Percentiles rank a stretch among this genome's conserved stretches.
phyloP scores from a whole-genome alignment of 345 rosid species.

The Lepidium sativum region DNA sequence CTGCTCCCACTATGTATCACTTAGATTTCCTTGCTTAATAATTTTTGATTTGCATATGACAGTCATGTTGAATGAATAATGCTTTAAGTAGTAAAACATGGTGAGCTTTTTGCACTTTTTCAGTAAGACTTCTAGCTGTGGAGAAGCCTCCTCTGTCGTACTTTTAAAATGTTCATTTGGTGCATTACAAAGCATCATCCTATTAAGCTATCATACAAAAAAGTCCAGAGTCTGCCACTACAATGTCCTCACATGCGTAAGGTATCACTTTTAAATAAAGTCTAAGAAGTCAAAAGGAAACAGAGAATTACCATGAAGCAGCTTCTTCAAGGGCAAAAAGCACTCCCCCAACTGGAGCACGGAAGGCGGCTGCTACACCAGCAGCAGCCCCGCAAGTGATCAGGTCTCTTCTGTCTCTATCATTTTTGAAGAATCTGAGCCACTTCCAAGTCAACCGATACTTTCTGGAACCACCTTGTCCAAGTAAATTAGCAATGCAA shows the following conservation, averaged over 20 bases:
- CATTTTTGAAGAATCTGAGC: constrained; percentile 88
- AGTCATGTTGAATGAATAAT: background rate
- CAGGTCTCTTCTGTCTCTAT: constrained; percentile 77
- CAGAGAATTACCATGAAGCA: constrained; percentile 74
- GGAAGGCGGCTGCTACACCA: constrained; percentile 97
- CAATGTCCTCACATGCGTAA: too few species aligned
- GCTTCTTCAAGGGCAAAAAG: constrained; percentile 97
- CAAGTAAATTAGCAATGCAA: constrained; percentile 84
- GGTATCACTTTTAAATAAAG: too few species aligned
- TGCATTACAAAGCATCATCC: too few species aligned
- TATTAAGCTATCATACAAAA: too few species aligned
- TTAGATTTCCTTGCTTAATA: background rate
- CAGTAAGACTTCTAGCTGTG: background rate
- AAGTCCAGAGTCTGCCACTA: too few species aligned
- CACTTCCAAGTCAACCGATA: constrained; percentile 85
- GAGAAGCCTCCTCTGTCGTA: too few species aligned
- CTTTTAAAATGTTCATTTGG: too few species aligned
- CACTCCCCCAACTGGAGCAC: constrained; percentile 98
- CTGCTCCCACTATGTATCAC: background rate
- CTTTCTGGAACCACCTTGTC: constrained; percentile 90
- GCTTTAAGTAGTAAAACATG: background rate
- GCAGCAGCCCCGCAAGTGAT: constrained; percentile 97
- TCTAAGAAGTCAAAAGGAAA: too few species aligned
- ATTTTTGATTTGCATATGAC: background rate
- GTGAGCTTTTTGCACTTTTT: background rate